Conservation (phyloP, 2,329 filamentous ascomycete genomes). For the Xylaria sp. region DNA sequence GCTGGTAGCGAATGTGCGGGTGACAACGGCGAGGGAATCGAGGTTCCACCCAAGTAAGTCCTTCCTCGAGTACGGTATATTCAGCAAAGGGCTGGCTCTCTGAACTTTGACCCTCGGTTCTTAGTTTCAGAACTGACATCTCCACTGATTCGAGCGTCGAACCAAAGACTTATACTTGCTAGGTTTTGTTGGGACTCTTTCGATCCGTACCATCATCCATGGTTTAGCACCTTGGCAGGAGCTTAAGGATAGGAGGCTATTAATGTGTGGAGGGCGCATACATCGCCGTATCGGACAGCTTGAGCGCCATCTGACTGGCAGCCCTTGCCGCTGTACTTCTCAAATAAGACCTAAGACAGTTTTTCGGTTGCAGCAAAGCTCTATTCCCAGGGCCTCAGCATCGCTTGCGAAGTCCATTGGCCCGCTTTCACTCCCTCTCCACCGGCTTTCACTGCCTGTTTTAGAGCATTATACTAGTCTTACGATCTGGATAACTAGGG, state of each 20-base stretch:
- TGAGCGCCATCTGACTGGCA: slow-evolving; percentile 31
- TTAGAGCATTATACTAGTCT: slow-evolving; percentile 32
- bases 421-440: slow-evolving; percentile 34
- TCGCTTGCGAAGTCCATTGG: slow-evolving; percentile 38
- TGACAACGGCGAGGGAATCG: slow-evolving; percentile 11
- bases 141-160: slow-evolving; percentile 6
- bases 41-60: slow-evolving; percentile 13
- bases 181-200: slow-evolving; percentile 9
- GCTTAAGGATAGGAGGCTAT: slow-evolving; percentile 30
- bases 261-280: slow-evolving; percentile 35
- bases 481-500: slow-evolving; percentile 31
- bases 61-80: slow-evolving; percentile 9
- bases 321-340: slow-evolving; percentile 34
- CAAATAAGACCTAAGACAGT: slow-evolving; percentile 35
- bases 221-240: slow-evolving; percentile 31
- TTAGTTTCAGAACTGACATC: slow-evolving; percentile 14
- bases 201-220: slow-evolving; percentile 16
- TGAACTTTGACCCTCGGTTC: slow-evolving; percentile 5
- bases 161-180: slow-evolving; percentile 11
- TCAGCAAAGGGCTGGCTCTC: not conserved
- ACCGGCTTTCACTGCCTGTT: slow-evolving; percentile 32
- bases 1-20: slow-evolving; percentile 12
- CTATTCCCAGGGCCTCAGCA: slow-evolving; percentile 33
- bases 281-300: slow-evolving; percentile 33
- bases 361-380: slow-evolving; percentile 34